Base-by-base conservation (phyloP, 768 basidiomycete species). In the Termitomyces sp. region DNA sequence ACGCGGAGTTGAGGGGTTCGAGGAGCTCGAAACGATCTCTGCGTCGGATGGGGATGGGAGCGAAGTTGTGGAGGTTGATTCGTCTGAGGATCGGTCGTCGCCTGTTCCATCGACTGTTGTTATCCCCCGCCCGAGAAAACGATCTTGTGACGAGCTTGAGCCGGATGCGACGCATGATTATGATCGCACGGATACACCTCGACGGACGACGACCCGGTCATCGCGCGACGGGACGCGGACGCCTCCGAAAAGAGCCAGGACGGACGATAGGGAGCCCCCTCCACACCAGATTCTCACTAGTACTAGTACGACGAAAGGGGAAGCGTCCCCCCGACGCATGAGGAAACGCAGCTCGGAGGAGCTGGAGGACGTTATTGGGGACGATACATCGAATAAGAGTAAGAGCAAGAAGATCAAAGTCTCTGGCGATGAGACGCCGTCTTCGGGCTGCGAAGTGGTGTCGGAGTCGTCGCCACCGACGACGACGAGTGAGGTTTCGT, bases 291-390 rank as follows among this genome's bases (percentile, higher is more conserved):
- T 25, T 23, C 38, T 20, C 43, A 18, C 29, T 20, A n/a, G n/a
- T n/a, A n/a, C n/a, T n/a, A n/a, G n/a, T n/a, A n/a, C n/a, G n/a
- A 54, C 22, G 25, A 54, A 43, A 46, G 25, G 20, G 29, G 50
- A 23, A 20, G 50, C 42, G 53, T 51, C 61, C 3, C 59, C 56
- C 6, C 39, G 61, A 16, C 67, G 73, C 18, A 64, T 73, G 60
- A 68, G 73, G 54, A 82, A 82, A 57, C 73, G 80, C 20, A 74
- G 76, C 33, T 82, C 80, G 31, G 80, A 80, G 57, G 80, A 82
- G 59, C 67, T 81, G 20, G 75, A 77, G 1, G 67, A 67, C n/a
- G 66, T 53, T 3, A 16, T 18, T 1, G 66, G 38, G n/a, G 46
- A 53, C 9, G 46, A 35, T 11, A 5, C 13, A 9, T 35, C 3